Evolutionary conservation across 2,329 filamentous ascomycete genomes (phyloP).

Genomic region (Xylaria polymorpha): DNA sequence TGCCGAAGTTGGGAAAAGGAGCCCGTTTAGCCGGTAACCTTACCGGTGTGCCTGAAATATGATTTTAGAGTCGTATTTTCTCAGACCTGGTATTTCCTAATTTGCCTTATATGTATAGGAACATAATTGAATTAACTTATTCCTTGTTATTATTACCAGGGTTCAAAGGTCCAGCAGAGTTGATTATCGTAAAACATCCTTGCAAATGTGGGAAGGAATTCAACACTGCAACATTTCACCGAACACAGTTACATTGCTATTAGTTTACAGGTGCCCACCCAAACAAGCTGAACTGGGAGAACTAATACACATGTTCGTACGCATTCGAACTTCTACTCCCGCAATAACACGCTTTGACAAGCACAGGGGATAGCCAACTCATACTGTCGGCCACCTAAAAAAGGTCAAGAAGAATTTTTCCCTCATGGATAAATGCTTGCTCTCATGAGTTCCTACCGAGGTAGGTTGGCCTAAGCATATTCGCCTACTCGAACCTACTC

Average conservation of each 20-base stretch:
- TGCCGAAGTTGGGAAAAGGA: conserved; percentile 27
- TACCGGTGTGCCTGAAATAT: neutral
- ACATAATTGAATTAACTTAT: neutral
- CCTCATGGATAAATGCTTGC: neutral
- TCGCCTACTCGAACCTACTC: neutral
- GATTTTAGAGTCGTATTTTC: conserved; percentile 3
- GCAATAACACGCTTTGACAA: neutral
- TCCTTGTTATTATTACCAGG: neutral
- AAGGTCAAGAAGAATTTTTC: neutral
- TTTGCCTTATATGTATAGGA: neutral
- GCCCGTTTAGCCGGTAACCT: neutral
- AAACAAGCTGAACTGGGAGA: neutral
- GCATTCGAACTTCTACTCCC: neutral
- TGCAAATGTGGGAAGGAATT: neutral
- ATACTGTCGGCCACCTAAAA: neutral
- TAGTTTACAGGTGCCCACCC: neutral
- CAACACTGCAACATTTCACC: neutral
- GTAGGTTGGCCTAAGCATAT: neutral
- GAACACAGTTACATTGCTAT: neutral
- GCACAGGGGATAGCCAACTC: neutral
- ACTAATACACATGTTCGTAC: neutral
- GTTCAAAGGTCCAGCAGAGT: neutral
- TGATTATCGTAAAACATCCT: neutral
- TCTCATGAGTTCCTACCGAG: neutral
- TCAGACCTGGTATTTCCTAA: neutral